Percentiles rank a stretch among this genome's conserved stretches.
These are phyloP conservation scores for Calendula officinalis DNA, from an alignment of 129 eudicot species.

Conservation along the genomic window DNA sequence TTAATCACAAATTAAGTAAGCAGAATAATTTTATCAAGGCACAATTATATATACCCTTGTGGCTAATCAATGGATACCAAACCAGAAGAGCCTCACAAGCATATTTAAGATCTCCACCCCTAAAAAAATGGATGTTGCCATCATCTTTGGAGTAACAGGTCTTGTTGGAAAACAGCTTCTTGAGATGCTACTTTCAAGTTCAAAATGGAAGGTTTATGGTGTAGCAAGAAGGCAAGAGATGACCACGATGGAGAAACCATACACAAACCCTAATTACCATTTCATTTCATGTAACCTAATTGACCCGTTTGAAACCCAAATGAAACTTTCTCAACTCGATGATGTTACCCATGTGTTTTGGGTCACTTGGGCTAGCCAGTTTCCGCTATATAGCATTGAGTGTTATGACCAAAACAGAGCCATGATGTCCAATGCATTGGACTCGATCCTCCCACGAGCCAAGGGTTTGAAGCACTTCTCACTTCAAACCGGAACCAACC, in stretches of 20 bases:
- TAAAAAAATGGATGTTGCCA: constrained; percentile 46
- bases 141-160: constrained; percentile 82
- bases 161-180: constrained; percentile 85
- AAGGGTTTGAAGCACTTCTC: constrained; percentile 60
- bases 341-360: constrained; percentile 84
- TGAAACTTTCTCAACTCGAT: constrained; percentile 46
- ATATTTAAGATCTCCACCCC: neutral
- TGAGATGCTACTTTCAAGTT: constrained; percentile 45
- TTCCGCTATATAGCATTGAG: constrained; percentile 61
- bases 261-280: constrained; percentile 44
- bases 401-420: constrained; percentile 69
- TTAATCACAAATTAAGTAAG: constrained; percentile 19
- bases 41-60: constrained; percentile 35
- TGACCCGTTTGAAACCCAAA: constrained; percentile 44
- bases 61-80: constrained; percentile 17
- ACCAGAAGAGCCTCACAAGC: constrained; percentile 12
- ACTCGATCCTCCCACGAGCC: constrained; percentile 59
- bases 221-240: constrained; percentile 52
- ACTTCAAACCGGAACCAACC: constrained; percentile 85
- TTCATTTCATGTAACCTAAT: constrained; percentile 76
- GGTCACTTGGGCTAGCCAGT: constrained; percentile 93
- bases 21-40: constrained; percentile 3
- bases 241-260: constrained; percentile 12
- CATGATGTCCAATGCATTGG: constrained; percentile 78
- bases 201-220: constrained; percentile 83